Evolutionary conservation across 1,139 yeast species (phyloP), one percentile per base, ranked within the genome.

Genomic region (Zygosaccharomyces pseudobailii): DNA sequence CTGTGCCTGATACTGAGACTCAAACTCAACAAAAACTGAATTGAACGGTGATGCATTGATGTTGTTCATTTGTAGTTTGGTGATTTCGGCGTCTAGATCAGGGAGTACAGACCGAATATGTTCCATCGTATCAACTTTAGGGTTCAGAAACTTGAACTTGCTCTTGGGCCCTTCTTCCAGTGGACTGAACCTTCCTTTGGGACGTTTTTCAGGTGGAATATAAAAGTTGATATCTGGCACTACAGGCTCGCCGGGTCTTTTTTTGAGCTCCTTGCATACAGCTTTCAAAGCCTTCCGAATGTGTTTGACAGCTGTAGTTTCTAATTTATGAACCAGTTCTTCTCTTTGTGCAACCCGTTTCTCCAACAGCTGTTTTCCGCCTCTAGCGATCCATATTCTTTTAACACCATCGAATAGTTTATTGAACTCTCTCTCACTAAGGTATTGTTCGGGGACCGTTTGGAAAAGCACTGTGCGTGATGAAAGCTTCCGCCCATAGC

Each of bases 1-100:
- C 69, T 90, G 96, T 35, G 94, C 87, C 59, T 87, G 87, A 61
- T 84, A 82, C 68, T 89, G 97, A 49, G 89, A 79, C 47, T 86
- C 81, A 67, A 92, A 92, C 64, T 87, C 92, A 44, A 90, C 75
- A 63, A 92, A 89, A 19, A 86, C 95, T 33, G 96, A 85, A 47
- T 85, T 69, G 58, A 68, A 63, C 20, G 75, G 71, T 30, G 70
- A 62, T 10, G 59, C 62, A 17, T 62, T 81, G 38, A 76, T 65
- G 59, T 80, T 82, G 7, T 73, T 71, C 49, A 72, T 69, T 70
- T 88, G 96, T 55, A 78, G 66, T 36, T 75, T 75, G 46, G 71
- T 71, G 54, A 92, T 82, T 55, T 85, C 82, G 21, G 69, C 69
- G 67, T 87, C 86, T 56, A 86, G 72, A 58, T 79, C 81, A 40